Conservation (phyloP, 345 rosid genomes). For the Brassica juncea region DNA sequence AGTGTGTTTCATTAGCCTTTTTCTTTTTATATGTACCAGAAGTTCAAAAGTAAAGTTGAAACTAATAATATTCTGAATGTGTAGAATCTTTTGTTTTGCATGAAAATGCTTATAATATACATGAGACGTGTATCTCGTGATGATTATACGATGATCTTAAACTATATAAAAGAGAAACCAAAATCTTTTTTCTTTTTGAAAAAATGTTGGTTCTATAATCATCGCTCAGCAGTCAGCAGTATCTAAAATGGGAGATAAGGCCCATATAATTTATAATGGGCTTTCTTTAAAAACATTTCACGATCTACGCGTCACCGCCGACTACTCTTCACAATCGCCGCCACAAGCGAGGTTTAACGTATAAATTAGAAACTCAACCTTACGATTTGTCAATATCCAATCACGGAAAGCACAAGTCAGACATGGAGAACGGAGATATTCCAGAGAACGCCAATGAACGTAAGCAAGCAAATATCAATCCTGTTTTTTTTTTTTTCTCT, state of each 20-base stretch:
- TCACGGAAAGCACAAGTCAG: constrained; percentile 5
- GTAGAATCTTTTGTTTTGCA: no score
- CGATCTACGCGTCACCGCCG: not conserved
- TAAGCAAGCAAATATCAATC: not conserved
- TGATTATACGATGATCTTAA: no score
- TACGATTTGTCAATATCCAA: not conserved
- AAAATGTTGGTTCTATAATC: no score
- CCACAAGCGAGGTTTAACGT: not conserved
- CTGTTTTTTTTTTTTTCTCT: not conserved
- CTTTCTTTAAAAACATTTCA: not conserved
- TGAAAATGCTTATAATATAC: no score
- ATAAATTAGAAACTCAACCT: not conserved
- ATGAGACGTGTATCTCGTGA: no score
- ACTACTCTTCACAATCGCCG: not conserved
- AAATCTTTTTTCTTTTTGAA: no score
- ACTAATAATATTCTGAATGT: no score
- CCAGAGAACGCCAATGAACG: constrained; percentile 43
- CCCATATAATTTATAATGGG: constrained; percentile 8
- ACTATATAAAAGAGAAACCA: no score
- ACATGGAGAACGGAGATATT: constrained; percentile 39
- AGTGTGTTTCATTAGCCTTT: no score
- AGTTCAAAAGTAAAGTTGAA: no score
- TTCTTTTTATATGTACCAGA: no score
- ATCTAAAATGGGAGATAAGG: not conserved
- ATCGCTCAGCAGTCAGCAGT: no score